Base-by-base conservation (phyloP, 495 filamentous ascomycete species). In the Aspergillus kassunensis region DNA sequence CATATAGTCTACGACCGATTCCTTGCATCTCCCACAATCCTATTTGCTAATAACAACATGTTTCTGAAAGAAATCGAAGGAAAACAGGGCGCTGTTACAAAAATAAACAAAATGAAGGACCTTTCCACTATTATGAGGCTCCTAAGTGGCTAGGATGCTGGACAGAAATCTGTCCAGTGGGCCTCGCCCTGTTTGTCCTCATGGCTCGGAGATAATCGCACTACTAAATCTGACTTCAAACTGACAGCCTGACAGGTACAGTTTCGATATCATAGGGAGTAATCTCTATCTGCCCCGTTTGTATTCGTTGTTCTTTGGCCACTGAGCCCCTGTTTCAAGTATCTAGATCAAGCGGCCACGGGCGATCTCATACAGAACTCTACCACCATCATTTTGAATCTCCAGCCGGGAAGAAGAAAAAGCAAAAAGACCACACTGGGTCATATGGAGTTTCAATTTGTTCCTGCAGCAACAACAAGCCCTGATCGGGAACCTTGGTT, bases 81-180 rank as follows among this genome's bases (percentile, higher is more conserved):
- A 35, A 46, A 46, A 35, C 30, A 46, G 37, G 48, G 24, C 27
- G 25, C 33, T n/a, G 6, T 16, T 29, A 51, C 39, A 53, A 44
- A 52, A 52, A 57, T 43, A 47, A 46, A 15, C 25, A 42, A 54
- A 51, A 54, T 54, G 51, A 58, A 51, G 56, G 56, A 51, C 47
- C 49, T 42, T 33, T 19, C 11, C 45, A 36, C 33, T 51, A 35
- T 41, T 46, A 18, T 12, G 34, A 44, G 36, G 7, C 19, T 24
- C 19, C 15, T 55, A 37, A 49, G 53, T 60, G 57, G 57, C 46
- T 50, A 41, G 51, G n/a, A 33, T 41, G 36, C 51, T 50, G 49
- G 35, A 33, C 30, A 41, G 30, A 25, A 31, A 30, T 45, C 33
- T 42, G 44, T 36, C 12, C 35, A 18, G 53, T 49, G 53, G 45